phyloP scores from a whole-genome alignment of 495 filamentous ascomycete species.

The Umbilicaria muhlenbergii region DNA sequence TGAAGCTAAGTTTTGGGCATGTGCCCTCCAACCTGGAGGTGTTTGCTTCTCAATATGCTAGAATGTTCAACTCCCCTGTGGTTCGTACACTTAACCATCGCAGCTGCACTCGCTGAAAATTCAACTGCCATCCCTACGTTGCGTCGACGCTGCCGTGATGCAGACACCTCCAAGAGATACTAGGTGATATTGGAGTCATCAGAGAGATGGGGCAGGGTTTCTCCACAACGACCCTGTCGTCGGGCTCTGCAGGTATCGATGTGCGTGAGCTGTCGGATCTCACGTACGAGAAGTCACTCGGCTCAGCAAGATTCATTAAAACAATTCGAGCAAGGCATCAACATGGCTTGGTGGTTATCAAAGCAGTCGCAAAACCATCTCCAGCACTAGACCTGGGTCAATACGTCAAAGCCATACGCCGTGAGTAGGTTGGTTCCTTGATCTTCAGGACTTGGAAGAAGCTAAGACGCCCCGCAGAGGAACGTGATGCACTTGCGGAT shows the following conservation, averaged over 20 bases:
- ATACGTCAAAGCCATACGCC: conserved; percentile 57
- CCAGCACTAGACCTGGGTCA: conserved; percentile 56
- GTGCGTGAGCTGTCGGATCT: conserved; percentile 81
- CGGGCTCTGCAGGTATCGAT: conserved; percentile 84
- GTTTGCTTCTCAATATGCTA: no score
- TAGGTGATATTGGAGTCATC: no score
- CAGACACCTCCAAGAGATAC: no score
- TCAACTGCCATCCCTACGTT: no score
- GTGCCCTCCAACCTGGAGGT: no score
- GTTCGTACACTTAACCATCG: no score
- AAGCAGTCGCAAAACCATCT: conserved; percentile 86
- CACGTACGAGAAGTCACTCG: conserved; percentile 83
- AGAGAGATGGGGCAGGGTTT: conserved; percentile 83
- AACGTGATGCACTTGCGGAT: conserved; percentile 61
- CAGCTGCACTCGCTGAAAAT: no score
- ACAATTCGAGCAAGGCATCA: conserved; percentile 78
- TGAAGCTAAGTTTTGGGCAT: no score
- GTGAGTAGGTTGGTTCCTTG: conserved; percentile 31
- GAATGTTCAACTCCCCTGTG: no score
- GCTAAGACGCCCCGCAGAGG: conserved; percentile 34
- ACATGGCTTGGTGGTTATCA: conserved; percentile 82
- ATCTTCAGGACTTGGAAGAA: not conserved
- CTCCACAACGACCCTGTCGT: conserved; percentile 76
- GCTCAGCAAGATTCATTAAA: conserved; percentile 93
- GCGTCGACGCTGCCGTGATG: no score